A percentile compares a stretch with the other conserved stretches of the same genome.
Evolutionary conservation across 305 asterid genomes (phyloP).

Genomic region (Rubia tinctorum): DNA sequence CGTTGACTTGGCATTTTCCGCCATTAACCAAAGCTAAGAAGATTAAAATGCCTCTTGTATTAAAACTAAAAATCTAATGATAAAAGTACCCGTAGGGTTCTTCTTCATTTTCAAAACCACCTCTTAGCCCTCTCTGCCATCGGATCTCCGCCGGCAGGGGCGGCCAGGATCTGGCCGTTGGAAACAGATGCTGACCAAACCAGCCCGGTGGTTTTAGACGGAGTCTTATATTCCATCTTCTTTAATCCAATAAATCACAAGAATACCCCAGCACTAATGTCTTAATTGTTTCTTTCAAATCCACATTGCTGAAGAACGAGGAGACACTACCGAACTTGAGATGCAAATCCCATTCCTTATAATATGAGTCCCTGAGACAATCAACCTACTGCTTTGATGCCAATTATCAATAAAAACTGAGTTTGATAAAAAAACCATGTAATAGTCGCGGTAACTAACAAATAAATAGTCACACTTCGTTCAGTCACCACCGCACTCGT

Average conservation of each 20-base stretch:
- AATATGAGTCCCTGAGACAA: not conserved
- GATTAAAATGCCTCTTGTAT: too few relatives aligned
- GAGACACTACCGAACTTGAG: conserved; percentile 22
- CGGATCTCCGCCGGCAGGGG: too few relatives aligned
- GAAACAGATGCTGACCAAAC: conserved; percentile 48
- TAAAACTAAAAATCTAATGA: too few relatives aligned
- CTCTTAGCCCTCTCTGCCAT: too few relatives aligned
- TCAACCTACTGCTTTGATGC: conserved; percentile 1
- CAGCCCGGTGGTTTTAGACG: conserved; percentile 33
- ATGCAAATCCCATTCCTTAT: conserved; percentile 26
- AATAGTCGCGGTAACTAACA: conserved; percentile 7
- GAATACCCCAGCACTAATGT: conserved; percentile 29
- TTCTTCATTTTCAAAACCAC: too few relatives aligned
- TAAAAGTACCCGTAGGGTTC: too few relatives aligned
- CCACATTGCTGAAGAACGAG: conserved; percentile 26
- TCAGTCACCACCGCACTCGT: too few relatives aligned
- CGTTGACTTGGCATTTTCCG: too few relatives aligned
- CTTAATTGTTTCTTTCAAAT: conserved; percentile 21
- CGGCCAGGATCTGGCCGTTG: conserved; percentile 77
- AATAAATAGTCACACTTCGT: conserved; percentile 18
- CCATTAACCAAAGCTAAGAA: too few relatives aligned
- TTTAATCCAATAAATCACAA: conserved; percentile 17
- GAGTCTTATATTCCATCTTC: conserved; percentile 57
- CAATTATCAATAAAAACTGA: not conserved
- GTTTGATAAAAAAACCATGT: not conserved